These are phyloP conservation scores for Gilbertella persicaria DNA, from an alignment of 371 early-diverging fungal genomes.

Conservation along the genomic window DNA sequence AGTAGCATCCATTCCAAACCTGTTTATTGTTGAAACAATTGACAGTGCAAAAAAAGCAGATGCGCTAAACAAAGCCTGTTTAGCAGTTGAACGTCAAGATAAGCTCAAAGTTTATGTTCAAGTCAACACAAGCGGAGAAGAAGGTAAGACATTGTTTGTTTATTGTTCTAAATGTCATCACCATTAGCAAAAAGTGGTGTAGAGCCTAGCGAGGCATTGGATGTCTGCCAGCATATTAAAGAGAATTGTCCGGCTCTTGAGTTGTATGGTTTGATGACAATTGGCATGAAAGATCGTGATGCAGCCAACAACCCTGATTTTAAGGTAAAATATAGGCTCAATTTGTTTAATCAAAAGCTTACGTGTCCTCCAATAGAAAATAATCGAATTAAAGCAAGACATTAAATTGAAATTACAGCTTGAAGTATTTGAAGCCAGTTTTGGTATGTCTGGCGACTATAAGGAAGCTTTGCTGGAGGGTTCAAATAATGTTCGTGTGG, in stretches of 20 bases:
- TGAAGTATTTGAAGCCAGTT: constrained; percentile 76
- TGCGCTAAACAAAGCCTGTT: constrained; percentile 75
- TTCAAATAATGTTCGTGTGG: constrained; percentile 91
- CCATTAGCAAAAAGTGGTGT: constrained; percentile 83
- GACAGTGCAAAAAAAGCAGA: constrained; percentile 84
- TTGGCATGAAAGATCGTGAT: constrained; percentile 75
- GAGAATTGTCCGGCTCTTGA: constrained; percentile 68
- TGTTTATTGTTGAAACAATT: constrained; percentile 90
- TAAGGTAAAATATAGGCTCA: constrained; percentile 45
- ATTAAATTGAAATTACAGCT: constrained; percentile 24
- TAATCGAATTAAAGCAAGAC: constrained; percentile 4
- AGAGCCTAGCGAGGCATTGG: constrained; percentile 42
- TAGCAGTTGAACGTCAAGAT: constrained; percentile 37
- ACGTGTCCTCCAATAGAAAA: constrained; percentile 2
- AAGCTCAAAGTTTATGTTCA: constrained; percentile 86
- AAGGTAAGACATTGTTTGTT: no score
- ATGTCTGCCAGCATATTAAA: constrained; percentile 65
- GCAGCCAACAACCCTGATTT: constrained; percentile 82
- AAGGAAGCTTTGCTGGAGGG: constrained; percentile 80
- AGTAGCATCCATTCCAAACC: constrained; percentile 84
- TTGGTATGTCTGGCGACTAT: constrained; percentile 98
- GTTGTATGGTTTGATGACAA: constrained; percentile 93
- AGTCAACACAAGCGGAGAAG: constrained; percentile 94
- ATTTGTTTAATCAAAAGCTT: not conserved
- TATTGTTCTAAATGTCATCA: not conserved